phyloP scores from a whole-genome alignment of 345 rosid genomes.

The Streptanthus diversifolius region DNA sequence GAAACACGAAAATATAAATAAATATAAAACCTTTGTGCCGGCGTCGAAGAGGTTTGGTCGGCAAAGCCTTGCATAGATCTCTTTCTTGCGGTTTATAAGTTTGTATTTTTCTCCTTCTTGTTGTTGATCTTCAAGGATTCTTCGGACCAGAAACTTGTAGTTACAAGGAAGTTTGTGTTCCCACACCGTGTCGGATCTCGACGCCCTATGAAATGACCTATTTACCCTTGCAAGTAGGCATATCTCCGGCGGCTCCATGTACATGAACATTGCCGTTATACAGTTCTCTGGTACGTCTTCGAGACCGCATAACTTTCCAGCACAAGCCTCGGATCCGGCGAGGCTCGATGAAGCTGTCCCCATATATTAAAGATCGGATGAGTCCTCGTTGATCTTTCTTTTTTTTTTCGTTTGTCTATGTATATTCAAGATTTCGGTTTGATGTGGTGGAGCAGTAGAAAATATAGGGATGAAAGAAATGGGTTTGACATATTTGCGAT shows the following conservation, averaged over 20 bases:
- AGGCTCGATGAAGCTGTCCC: constrained; percentile 56
- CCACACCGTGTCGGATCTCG: constrained; percentile 75
- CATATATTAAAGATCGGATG: constrained; percentile 39
- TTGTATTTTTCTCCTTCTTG: constrained; percentile 2
- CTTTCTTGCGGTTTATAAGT: constrained; percentile 46
- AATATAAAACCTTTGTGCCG: constrained; percentile 63
- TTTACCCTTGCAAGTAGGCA: constrained; percentile 62
- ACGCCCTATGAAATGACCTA: constrained; percentile 60
- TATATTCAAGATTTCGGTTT: constrained; percentile 14
- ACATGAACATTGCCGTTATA: constrained; percentile 50
- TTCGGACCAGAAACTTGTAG: constrained; percentile 52
- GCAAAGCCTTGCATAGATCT: constrained; percentile 59
- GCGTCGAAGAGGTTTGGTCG: constrained; percentile 55
- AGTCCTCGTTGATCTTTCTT: neutral
- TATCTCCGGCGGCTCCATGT: constrained; percentile 82
- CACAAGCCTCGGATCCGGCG: constrained; percentile 11
- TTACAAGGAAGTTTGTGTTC: constrained; percentile 75
- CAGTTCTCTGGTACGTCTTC: constrained; percentile 76
- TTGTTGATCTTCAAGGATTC: constrained; percentile 42
- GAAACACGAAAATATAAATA: neutral
- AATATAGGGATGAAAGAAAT: constrained; percentile 45
- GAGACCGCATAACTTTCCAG: constrained; percentile 32
- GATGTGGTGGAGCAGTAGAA: constrained; percentile 58
- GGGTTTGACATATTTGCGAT: constrained; percentile 44
- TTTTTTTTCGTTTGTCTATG: neutral